These are phyloP conservation scores for Mantamonas sphyraenae DNA, from an alignment of 78 protist genomes.

Conservation along the genomic window DNA sequence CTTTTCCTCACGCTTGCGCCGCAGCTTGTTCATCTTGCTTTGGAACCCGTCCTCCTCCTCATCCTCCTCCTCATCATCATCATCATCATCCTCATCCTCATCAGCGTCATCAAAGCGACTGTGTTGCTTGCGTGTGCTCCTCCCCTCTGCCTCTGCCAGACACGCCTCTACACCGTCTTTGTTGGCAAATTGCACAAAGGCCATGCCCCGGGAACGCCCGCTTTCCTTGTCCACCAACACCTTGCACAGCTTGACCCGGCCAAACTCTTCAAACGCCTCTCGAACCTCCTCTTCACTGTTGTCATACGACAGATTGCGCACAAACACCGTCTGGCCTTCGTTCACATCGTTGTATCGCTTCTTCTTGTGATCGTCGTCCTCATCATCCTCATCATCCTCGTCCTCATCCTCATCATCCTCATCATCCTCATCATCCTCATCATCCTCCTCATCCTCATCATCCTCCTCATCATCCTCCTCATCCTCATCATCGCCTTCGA, in stretches of 20 bases:
- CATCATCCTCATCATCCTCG: too few relatives aligned
- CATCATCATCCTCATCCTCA: too few relatives aligned
- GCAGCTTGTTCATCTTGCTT: neutral
- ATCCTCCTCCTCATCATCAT: too few relatives aligned
- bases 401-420: too few relatives aligned
- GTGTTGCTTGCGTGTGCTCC: neutral
- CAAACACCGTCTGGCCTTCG: neutral
- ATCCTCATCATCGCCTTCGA: neutral
- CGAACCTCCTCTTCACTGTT: neutral
- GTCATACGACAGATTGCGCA: constrained; percentile 9
- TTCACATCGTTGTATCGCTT: neutral
- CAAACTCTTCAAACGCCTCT: neutral
- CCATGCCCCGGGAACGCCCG: neutral
- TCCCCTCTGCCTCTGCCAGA: neutral
- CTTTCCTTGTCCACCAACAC: neutral
- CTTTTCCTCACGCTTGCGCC: neutral
- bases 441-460: too few relatives aligned
- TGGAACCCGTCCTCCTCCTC: neutral
- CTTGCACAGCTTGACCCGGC: neutral
- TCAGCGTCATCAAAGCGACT: neutral
- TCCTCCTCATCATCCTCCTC: too few relatives aligned
- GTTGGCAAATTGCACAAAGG: neutral
- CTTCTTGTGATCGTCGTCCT: neutral
- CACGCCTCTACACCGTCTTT: neutral
- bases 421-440: too few relatives aligned